Evolutionary conservation across 352 stramenopile genomes (phyloP).

Genomic region (Phytophthora syringae): DNA sequence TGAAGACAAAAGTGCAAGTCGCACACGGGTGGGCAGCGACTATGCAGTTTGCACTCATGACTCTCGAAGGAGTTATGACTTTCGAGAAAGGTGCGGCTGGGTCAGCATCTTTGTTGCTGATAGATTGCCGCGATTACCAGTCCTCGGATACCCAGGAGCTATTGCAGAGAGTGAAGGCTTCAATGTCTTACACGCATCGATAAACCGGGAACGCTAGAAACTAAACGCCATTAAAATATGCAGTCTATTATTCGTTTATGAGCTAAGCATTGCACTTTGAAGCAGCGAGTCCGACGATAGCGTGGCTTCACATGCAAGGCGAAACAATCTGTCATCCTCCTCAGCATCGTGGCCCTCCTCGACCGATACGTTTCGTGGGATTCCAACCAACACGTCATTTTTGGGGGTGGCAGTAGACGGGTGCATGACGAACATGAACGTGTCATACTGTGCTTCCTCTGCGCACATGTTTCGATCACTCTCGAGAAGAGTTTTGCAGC

Average conservation of each 20-base stretch:
- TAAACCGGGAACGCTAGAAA: neutral
- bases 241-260: constrained; percentile 18
- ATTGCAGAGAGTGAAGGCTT: constrained; percentile 49
- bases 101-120: constrained; percentile 50
- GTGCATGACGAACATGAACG: constrained; percentile 85
- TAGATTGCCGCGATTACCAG: constrained; percentile 57
- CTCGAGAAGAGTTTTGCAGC: constrained; percentile 85
- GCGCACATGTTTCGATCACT: constrained; percentile 76
- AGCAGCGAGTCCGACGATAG: constrained; percentile 35
- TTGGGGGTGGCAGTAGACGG: constrained; percentile 74
- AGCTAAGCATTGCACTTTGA: constrained; percentile 32
- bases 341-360: neutral
- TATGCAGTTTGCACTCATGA: constrained; percentile 87
- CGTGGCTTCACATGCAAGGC: constrained; percentile 35
- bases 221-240: constrained; percentile 1
- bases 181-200: constrained; percentile 8
- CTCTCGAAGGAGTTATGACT: constrained; percentile 79
- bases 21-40: constrained; percentile 67
- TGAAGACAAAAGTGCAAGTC: constrained; percentile 64
- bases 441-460: constrained; percentile 60
- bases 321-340: constrained; percentile 22
- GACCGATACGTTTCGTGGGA: constrained; percentile 38
- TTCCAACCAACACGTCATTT: constrained; percentile 84
- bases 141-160: constrained; percentile 45
- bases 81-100: constrained; percentile 33